Evolutionary conservation across 192 early-diverging fungal species (phyloP).

Genomic region (Backusella mclennaniae): DNA sequence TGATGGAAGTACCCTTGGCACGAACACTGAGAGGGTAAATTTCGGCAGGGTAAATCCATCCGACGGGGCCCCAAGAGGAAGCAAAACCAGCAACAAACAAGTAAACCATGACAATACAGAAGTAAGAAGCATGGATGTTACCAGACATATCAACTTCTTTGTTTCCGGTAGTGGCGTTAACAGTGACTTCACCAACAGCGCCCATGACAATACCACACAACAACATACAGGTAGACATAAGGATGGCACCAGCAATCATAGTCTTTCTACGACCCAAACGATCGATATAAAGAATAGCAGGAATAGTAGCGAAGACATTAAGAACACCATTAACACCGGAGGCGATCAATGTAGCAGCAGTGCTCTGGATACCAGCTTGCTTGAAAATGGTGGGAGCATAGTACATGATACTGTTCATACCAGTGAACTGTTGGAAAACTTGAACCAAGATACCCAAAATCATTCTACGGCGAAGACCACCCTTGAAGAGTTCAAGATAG

Average conservation of each 20-base stretch:
- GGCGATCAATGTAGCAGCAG: conserved; percentile 29
- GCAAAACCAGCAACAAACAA: conserved; percentile 67
- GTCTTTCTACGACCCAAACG: conserved; percentile 74
- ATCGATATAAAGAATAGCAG: conserved; percentile 80
- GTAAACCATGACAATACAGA: conserved; percentile 52
- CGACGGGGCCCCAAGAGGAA: conserved; percentile 88
- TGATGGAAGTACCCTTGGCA: conserved; percentile 78
- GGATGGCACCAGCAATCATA: conserved; percentile 65
- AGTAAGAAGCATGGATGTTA: conserved; percentile 1
- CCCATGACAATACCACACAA: conserved; percentile 24
- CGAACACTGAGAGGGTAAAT: conserved; percentile 87
- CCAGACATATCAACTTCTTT: conserved; percentile 21
- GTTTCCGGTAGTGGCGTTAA: neutral
- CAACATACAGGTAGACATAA: conserved; percentile 52
- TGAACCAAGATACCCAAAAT: conserved; percentile 66
- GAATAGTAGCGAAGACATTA: conserved; percentile 81
- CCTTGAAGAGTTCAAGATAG: conserved; percentile 56
- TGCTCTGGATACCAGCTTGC: conserved; percentile 20
- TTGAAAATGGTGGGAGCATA: conserved; percentile 43
- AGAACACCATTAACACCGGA: conserved; percentile 51
- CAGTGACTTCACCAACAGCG: conserved; percentile 40
- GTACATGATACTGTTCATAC: conserved; percentile 86
- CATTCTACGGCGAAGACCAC: conserved; percentile 50
- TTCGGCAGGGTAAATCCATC: conserved; percentile 91
- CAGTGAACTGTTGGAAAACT: conserved; percentile 80